These are phyloP conservation scores for Rhytidiadelphus loreus DNA, from an alignment of 225 moss, liverwort and hornwort species.

Conservation along the genomic window DNA sequence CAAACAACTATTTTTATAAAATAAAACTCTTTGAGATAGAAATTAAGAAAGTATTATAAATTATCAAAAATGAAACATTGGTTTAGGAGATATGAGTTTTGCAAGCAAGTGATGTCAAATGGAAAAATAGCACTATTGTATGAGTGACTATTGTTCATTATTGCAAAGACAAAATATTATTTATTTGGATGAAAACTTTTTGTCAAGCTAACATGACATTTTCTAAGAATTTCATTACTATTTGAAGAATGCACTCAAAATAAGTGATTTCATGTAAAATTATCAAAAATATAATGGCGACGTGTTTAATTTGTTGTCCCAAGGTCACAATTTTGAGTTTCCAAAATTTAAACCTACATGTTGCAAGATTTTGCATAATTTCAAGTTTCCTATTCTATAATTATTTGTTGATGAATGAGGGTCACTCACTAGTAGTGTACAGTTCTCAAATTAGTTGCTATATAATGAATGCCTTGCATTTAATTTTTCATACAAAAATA, in stretches of 20 bases:
- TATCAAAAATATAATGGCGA: not conserved
- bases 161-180: not conserved
- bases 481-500: too few species aligned
- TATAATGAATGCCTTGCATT: not conserved
- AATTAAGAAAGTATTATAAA: not conserved
- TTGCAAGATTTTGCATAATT: not conserved
- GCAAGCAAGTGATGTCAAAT: not conserved
- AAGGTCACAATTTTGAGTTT: not conserved
- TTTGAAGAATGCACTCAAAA: not conserved
- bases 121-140: not conserved
- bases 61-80: not conserved
- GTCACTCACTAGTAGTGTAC: not conserved
- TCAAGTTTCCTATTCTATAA: not conserved
- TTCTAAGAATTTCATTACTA: not conserved
- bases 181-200: not conserved
- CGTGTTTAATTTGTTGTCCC: not conserved
- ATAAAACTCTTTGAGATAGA: accelerated
- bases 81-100: not conserved
- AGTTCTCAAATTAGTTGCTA: not conserved
- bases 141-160: not conserved
- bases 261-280: not conserved
- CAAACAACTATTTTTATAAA: not conserved
- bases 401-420: not conserved
- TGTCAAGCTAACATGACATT: not conserved
- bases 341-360: not conserved